Conservation (phyloP, 208 protist species). For the Trypanosoma cruzi region DNA sequence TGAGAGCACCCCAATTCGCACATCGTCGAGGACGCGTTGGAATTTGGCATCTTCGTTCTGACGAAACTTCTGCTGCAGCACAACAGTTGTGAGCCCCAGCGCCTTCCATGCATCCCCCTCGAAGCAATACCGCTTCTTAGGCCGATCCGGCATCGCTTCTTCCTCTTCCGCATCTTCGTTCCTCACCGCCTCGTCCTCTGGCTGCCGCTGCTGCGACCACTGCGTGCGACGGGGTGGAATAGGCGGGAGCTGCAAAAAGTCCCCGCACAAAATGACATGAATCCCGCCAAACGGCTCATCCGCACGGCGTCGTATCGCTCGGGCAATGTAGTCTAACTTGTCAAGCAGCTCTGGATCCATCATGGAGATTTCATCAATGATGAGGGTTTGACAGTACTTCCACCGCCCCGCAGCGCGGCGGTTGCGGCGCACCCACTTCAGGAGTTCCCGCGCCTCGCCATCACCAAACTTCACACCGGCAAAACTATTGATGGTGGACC, state of each 20-base stretch:
- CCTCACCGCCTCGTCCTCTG: not conserved
- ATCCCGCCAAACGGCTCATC: conserved; percentile 72
- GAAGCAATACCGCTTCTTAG: conserved; percentile 45
- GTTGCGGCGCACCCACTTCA: conserved; percentile 37
- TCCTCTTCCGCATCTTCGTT: not conserved
- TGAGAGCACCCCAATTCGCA: conserved; percentile 51
- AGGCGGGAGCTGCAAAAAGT: conserved; percentile 80
- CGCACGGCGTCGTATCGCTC: conserved; percentile 33
- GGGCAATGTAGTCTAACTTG: conserved; percentile 54
- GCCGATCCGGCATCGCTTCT: not conserved
- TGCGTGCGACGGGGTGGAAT: conserved; percentile 20
- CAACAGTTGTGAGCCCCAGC: conserved; percentile 38
- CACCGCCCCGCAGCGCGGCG: conserved; percentile 40
- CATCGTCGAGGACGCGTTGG: conserved; percentile 56
- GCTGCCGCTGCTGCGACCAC: conserved; percentile 4
- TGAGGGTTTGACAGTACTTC: conserved; percentile 44
- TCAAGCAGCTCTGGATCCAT: conserved; percentile 53
- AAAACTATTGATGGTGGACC: conserved; percentile 61
- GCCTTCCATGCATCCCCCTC: conserved; percentile 42
- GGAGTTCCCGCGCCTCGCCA: conserved; percentile 30
- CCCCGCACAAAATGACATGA: conserved; percentile 78
- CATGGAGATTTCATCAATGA: conserved; percentile 87
- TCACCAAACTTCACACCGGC: conserved; percentile 45
- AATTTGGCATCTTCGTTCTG: conserved; percentile 48
- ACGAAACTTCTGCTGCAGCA: conserved; percentile 42